Conservation (phyloP, 2,329 filamentous ascomycete species). For the Monilinia laxa region DNA sequence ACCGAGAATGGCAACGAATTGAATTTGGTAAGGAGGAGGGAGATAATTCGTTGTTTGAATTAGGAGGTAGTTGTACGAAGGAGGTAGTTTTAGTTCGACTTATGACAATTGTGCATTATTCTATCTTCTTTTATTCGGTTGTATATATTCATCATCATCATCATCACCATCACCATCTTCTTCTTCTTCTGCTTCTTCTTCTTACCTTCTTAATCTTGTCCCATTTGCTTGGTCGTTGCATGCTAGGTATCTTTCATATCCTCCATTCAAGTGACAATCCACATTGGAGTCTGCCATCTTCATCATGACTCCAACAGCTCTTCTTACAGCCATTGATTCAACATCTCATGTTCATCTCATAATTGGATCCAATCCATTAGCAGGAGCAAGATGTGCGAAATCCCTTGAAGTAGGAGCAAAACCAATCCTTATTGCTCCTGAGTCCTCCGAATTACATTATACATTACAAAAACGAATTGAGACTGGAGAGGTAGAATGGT, state of each 20-base stretch:
- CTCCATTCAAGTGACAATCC: not conserved
- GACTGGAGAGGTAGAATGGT: slow-evolving; percentile 64
- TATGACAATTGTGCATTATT: not conserved
- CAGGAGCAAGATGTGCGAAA: slow-evolving; percentile 77
- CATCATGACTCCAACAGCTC: slow-evolving; percentile 43
- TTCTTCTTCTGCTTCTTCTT: not conserved
- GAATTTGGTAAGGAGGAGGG: slow-evolving; percentile 6
- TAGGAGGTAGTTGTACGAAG: too few species aligned
- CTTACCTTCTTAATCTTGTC: too few species aligned
- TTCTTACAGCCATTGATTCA: slow-evolving; percentile 73
- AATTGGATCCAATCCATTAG: slow-evolving; percentile 81
- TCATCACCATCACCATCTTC: not conserved
- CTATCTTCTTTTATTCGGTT: not conserved
- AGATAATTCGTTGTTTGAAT: slow-evolving; percentile 9
- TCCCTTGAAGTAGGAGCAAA: slow-evolving; percentile 79
- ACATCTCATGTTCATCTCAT: slow-evolving; percentile 76
- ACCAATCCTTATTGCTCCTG: slow-evolving; percentile 75
- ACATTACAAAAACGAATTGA: slow-evolving; percentile 63
- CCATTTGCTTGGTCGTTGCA: too few species aligned
- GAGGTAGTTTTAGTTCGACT: not conserved
- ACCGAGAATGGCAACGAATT: not conserved
- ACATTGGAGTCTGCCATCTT: not conserved
- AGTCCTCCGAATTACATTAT: slow-evolving; percentile 58
- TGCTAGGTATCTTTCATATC: too few species aligned
- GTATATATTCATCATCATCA: not conserved